Percentiles rank a stretch among this genome's conserved stretches.
Conservation (phyloP, 2,329 filamentous ascomycete species). For the Aureobasidium pullulans region DNA sequence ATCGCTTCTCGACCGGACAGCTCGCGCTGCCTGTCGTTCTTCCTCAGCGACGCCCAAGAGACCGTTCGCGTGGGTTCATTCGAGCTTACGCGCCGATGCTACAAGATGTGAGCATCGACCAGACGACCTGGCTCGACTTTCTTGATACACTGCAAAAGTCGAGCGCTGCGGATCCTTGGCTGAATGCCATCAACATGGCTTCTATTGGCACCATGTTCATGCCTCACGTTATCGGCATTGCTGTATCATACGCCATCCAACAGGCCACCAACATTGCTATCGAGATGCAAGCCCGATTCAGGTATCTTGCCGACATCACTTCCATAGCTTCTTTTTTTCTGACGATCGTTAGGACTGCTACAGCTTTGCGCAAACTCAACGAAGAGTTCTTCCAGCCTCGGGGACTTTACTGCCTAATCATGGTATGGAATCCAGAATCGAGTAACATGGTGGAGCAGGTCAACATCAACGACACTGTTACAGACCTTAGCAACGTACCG, state of each 20-base stretch:
- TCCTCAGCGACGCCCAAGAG: neutral
- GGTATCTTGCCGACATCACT: neutral
- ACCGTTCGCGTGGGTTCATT: neutral
- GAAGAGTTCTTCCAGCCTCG: conserved; percentile 16
- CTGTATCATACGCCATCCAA: neutral
- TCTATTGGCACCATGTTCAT: neutral
- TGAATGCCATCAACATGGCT: conserved; percentile 9
- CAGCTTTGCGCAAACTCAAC: conserved; percentile 15
- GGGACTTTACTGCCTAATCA: conserved; percentile 9
- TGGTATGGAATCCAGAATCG: conserved; percentile 11
- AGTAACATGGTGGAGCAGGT: neutral
- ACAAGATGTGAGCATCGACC: neutral
- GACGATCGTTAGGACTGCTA: neutral
- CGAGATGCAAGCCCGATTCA: conserved; percentile 5
- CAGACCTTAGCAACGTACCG: neutral
- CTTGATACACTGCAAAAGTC: neutral
- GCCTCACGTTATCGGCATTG: neutral
- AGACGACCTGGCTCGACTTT: neutral
- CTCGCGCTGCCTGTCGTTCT: neutral
- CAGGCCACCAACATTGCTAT: conserved; percentile 5
- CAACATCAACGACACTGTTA: conserved; percentile 2
- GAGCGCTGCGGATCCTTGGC: conserved; percentile 27
- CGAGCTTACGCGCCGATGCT: neutral
- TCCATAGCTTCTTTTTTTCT: neutral
- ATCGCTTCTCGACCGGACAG: no score